Percentiles rank a stretch among this genome's conserved stretches.
phyloP scores from a whole-genome alignment of 805 yeast species.

The Kuraishia floccosa region DNA sequence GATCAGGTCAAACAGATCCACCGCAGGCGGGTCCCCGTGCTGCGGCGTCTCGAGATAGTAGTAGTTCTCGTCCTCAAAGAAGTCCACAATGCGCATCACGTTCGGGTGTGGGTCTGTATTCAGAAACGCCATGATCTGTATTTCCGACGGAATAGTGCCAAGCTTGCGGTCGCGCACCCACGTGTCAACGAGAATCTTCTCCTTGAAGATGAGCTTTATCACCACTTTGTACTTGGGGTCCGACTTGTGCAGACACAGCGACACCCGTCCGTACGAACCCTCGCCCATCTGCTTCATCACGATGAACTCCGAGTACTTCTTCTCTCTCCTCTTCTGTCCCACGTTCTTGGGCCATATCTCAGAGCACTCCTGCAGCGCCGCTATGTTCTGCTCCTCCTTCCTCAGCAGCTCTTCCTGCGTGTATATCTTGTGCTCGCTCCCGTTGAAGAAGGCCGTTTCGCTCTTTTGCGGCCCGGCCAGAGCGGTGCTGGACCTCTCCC shows the following conservation, averaged over 20 bases:
- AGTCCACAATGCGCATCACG: slow-evolving; percentile 76
- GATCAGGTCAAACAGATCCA: slow-evolving; percentile 86
- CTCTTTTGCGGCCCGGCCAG: too few species aligned
- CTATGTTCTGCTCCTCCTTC: slow-evolving; percentile 33
- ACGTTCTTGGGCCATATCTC: slow-evolving; percentile 39
- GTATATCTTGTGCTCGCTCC: background rate
- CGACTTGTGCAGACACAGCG: slow-evolving; percentile 56
- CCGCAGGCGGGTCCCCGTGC: slow-evolving; percentile 83
- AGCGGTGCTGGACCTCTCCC: too few species aligned
- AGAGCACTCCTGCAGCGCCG: slow-evolving; percentile 22
- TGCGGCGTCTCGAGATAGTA: slow-evolving; percentile 89
- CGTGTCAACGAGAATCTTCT: slow-evolving; percentile 87
- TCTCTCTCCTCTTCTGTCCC: slow-evolving; percentile 62
- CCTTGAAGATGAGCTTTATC: slow-evolving; percentile 84
- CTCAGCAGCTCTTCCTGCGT: slow-evolving; percentile 24
- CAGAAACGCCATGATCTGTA: slow-evolving; percentile 81
- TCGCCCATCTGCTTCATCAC: slow-evolving; percentile 78
- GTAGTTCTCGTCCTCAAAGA: slow-evolving; percentile 83
- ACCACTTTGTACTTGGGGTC: slow-evolving; percentile 61
- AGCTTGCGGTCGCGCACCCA: slow-evolving; percentile 91
- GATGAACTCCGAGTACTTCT: slow-evolving; percentile 59
- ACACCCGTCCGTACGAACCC: slow-evolving; percentile 95
- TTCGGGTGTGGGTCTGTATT: slow-evolving; percentile 76
- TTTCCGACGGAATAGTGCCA: slow-evolving; percentile 95
- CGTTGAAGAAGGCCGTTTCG: background rate